phyloP scores from a whole-genome alignment of 208 protist genomes.

The Leishmania tropica region DNA sequence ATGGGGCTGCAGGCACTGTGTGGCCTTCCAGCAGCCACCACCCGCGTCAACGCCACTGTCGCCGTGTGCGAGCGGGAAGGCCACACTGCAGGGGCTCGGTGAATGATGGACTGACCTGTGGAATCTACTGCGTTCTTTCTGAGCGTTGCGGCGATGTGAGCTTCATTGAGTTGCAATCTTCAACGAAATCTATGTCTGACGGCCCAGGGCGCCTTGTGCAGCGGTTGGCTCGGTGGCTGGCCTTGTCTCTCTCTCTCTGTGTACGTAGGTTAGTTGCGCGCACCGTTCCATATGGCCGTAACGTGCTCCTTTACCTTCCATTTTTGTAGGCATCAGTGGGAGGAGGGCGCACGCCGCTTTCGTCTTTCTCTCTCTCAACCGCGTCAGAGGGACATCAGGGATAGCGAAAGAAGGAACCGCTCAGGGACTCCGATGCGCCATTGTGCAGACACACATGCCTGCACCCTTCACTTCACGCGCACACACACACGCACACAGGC shows the following conservation, averaged over 20 bases:
- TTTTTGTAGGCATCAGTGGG: no score
- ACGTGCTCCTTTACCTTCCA: no score
- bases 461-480: no score
- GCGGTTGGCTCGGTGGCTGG: not conserved
- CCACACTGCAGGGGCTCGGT: not conserved
- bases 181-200: conserved; percentile 17
- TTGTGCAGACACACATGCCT: no score
- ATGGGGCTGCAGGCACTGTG: not conserved
- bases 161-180: conserved; percentile 17
- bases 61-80: not conserved
- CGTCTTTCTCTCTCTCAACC: not conserved
- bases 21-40: not conserved
- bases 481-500: no score
- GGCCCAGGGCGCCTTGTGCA: not conserved
- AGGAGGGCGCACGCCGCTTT: not conserved
- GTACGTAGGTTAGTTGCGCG: no score
- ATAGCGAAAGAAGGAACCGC: not conserved
- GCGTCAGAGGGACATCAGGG: no score
- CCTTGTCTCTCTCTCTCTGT: not conserved
- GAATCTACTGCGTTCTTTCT: conserved; percentile 20
- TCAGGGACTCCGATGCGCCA: not conserved
- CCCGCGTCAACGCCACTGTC: not conserved
- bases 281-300: no score
- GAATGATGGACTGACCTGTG: conserved; percentile 16
- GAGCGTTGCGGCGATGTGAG: not conserved